Evolutionary conservation across 345 rosid genomes (phyloP), one percentile per base, ranked within the genome.

Genomic region (Lumnitzera littorea): DNA sequence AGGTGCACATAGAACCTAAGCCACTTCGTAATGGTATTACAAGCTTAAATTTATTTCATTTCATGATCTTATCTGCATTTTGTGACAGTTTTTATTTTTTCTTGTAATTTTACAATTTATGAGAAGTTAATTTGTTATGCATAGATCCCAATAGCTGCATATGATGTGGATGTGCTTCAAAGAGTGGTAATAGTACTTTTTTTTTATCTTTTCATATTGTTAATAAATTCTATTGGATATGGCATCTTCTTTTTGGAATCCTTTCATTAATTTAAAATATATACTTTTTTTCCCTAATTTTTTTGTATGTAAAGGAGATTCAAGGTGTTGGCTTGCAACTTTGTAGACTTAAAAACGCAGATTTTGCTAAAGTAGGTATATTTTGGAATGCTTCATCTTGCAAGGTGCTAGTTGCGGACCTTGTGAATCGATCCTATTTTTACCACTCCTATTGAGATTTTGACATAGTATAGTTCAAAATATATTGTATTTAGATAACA

Each of bases 241-340:
- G 27, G 16, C 12, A 56, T 51, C 17, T 68, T 48, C 20, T 5
- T 57, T 11, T 23, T 20, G 15, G 3, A 23, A 29, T 29, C 41
- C 20, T 55, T 13, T 51, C 3, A 59, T 60, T 53, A 27, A 50
- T 55, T 51, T 23, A 50, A 13, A 46, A 41, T 51, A 46, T 16
- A 16, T 50, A 46, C 4, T 55, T 13, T 24, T 46, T 50, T 29
- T n/a, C 54, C 20, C 15, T 56, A 58, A 46, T 15, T 55, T 51
- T 20, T 25, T 56, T 52, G 49, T 50, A 92, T 81, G 83, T 82
- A 46, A 80, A 72, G 83, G 98, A 87, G 36, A 79, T 92, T 47
- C 88, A 96, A 14, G 98, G 96, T 57, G 78, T 92, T 70, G 96
- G 98, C 78, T 82, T 92, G 86, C 96, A 89, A 82, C 96, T 92